Percentiles rank a stretch among this genome's conserved stretches.
These are phyloP conservation scores for Dictyostelium capitatum DNA, from an alignment of 78 protist genomes.

Conservation along the genomic window DNA sequence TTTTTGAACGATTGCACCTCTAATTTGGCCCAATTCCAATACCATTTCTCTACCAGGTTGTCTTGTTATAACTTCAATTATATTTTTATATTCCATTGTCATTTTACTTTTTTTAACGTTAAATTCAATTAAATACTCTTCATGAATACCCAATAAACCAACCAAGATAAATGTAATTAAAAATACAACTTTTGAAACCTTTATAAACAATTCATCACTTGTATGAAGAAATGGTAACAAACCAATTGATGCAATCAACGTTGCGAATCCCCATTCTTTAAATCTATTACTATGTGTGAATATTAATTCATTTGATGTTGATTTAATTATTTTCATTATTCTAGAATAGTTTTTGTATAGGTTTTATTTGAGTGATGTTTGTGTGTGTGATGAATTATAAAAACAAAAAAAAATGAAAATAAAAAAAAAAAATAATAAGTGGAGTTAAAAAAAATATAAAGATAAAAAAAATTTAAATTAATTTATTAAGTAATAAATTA, in stretches of 20 bases:
- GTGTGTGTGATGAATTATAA: no score
- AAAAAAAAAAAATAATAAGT: no score
- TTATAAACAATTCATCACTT: constrained; percentile 50
- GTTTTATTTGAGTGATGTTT: no score
- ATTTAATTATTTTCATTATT: neutral
- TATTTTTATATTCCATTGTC: constrained; percentile 31
- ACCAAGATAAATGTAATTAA: constrained; percentile 19
- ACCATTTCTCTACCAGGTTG: constrained; percentile 24
- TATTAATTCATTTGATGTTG: constrained; percentile 32
- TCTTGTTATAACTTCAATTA: constrained; percentile 22
- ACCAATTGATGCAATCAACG: constrained; percentile 35
- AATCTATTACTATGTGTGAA: constrained; percentile 43
- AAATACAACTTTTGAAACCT: constrained; percentile 24
- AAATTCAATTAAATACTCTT: constrained; percentile 27
- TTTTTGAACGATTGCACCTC: neutral
- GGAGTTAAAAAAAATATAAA: no score
- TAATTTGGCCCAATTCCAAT: constrained; percentile 18
- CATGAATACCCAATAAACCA: constrained; percentile 46
- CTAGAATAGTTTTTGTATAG: no score
- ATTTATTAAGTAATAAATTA: no score
- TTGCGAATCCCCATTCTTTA: constrained; percentile 66
- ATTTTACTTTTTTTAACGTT: neutral
- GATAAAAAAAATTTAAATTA: no score
- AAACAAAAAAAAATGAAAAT: no score
- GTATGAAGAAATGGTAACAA: constrained; percentile 39